phyloP scores from a whole-genome alignment of 371 early-diverging fungal species.

The Apophysomyces trapeziformis region DNA sequence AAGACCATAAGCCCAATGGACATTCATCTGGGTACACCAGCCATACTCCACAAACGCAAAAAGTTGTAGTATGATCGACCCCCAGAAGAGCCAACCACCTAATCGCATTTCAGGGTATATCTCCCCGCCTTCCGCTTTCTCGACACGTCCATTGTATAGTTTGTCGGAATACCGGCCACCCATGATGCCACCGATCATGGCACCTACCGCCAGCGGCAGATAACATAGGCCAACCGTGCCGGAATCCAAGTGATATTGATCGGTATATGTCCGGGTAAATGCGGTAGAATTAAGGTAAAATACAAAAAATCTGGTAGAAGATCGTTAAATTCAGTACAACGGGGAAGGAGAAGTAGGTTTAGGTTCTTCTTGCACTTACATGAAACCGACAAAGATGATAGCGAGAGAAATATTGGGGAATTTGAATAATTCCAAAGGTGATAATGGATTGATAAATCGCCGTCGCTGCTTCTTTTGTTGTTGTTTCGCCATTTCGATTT shows the following conservation, averaged over 20 bases:
- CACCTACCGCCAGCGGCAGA: constrained; percentile 30
- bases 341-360: no score
- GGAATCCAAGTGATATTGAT: constrained; percentile 31
- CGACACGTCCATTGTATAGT: constrained; percentile 26
- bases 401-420: constrained; percentile 37
- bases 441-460: constrained; percentile 32
- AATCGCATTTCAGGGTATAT: constrained; percentile 43
- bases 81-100: constrained; percentile 29
- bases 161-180: constrained; percentile 45
- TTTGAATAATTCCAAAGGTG: constrained; percentile 31
- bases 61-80: constrained; percentile 23
- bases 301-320: constrained; percentile 22
- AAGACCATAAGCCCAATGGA: constrained; percentile 44
- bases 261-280: constrained; percentile 28
- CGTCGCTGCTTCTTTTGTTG: constrained; percentile 2
- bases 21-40: constrained; percentile 45
- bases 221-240: constrained; percentile 35
- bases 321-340: no score
- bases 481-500: not conserved
- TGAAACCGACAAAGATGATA: constrained; percentile 32
- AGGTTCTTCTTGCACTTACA: constrained; percentile 31
- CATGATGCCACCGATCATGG: constrained; percentile 34
- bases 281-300: constrained; percentile 30
- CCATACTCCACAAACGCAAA: constrained; percentile 40
- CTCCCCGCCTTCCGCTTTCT: constrained; percentile 24